Evolutionary conservation across 169 alveolate species (phyloP), one percentile per base, ranked within the genome.

Genomic region (Toxoplasma gondii): DNA sequence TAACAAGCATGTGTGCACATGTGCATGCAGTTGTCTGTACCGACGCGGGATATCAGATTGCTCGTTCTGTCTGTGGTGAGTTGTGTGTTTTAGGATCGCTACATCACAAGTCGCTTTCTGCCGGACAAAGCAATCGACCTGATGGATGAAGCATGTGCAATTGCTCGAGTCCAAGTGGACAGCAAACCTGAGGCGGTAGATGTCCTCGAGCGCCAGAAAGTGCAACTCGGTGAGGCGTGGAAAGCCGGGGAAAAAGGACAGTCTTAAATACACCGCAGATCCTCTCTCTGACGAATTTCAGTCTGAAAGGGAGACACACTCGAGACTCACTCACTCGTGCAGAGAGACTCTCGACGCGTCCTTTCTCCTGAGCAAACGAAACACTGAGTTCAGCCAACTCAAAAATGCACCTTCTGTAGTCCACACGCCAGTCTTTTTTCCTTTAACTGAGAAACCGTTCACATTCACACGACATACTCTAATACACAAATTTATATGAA

Each of bases 111-210:
- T 45, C 49, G 98, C 9, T 96, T 96, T 86, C 94, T 97, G 34
- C 98, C 98, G 4, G 98, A 97, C 92, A 97, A 97, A 94, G 98
- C 98, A 58, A 97, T 97, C 39, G 98, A 97, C 91, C 95, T 97
- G 34, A 94, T 88, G 80, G 98, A 97, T 91, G 98, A 97, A 67
- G 98, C 98, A 29, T 98, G 98, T 12, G 98, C 98, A 22, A 96
- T 97, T 44, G 94, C 97, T 39, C 96, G 98, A 78, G 97, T 97
- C 39, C 98, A 97, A 41, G 84, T 95, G 41, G 96, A 98, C 67
- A 96, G 98, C 94, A 96, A 97, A 91, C 98, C 98, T 2, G 97
- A 97, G 81, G 97, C 96, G 67, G 86, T 97, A 45, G 98, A 97
- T 54, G 96, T 95, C 36, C 96, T 97, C 38, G 98, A 97, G 64